A percentile compares a stretch with the other conserved stretches of the same genome.
phyloP scores from a whole-genome alignment of 176 grass and related monocot species.

The Ampelocalamus luodianensis region DNA sequence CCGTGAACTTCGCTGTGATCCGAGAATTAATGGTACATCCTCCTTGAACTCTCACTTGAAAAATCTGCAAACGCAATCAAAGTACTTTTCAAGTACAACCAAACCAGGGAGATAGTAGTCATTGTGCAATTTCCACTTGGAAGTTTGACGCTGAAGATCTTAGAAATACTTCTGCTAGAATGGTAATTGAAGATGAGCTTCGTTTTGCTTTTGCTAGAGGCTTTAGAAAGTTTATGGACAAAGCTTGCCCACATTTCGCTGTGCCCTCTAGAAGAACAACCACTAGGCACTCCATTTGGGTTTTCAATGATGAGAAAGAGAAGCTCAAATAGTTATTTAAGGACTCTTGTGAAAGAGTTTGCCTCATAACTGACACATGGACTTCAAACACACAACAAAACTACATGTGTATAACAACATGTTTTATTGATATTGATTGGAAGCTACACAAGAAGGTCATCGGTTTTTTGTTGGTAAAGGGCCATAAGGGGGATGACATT shows the following conservation, averaged over 20 bases:
- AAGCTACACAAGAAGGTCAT: neutral
- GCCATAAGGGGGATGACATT: neutral
- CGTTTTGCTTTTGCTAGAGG: neutral
- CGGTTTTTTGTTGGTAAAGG: neutral
- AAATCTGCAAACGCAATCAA: neutral
- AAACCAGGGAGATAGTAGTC: neutral
- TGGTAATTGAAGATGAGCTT: slow-evolving; percentile 6
- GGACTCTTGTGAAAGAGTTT: neutral
- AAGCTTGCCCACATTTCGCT: neutral
- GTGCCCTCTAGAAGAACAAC: neutral
- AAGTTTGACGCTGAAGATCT: neutral
- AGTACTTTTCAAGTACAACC: neutral
- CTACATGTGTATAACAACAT: neutral
- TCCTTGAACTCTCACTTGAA: neutral
- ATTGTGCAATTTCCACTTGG: neutral
- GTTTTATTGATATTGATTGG: neutral
- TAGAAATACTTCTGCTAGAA: neutral
- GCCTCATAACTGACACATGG: too few species aligned
- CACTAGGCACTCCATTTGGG: neutral
- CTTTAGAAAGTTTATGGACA: neutral
- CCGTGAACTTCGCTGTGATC: too few species aligned
- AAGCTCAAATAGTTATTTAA: neutral
- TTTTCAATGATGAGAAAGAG: neutral
- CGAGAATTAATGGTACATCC: neutral
- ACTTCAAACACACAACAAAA: neutral